Base-by-base conservation (phyloP, 306 rosid species). In the Cicer cuneatum region DNA sequence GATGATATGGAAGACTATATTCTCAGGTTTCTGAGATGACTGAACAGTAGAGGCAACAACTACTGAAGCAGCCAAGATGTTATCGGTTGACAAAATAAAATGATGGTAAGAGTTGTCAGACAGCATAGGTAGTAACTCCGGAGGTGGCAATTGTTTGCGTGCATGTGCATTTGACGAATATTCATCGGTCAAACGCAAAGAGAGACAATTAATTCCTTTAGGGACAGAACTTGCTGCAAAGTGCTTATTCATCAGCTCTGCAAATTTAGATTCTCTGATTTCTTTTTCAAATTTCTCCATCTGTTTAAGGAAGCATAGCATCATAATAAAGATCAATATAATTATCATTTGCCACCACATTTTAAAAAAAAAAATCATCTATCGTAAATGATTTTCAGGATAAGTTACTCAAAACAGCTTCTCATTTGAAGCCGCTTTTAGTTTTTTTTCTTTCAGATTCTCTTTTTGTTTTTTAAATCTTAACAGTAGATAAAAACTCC, bases 161-260 rank as follows among this genome's bases (percentile, higher is more conserved):
- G 99, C 98, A 77, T 90, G 96, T 45, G 99, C 99, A 84, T 92
- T 95, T 43, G 99, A 95, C 7, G 99, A 92, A 77, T 95, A 95
- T 86, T 95, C 99, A 87, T 95, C 98, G 29, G 99, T 95, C 88
- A 95, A 86, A 57, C 98, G 99, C 84, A 95, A 87, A 70, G 99
- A 89, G 63, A 95, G 85, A 65, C 99, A 95, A 77, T 95, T 93
- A 80, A 95, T 90, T 78, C 98, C 97, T 83, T 90, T 95, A 66
- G 99, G 99, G 74, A 95, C 43, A 10, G 99, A 95, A 84, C 96
- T 95, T 65, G 99, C 98, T 12, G 97, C 99, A 54, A 90, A 90
- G 82, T 95, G 99, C 74, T 92, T 95, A 85, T 92, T 92, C 97
- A 89, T 87, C 81, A 92, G 65, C 92, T 95, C 99, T 48, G 92